Evolutionary conservation across 768 basidiomycete genomes (phyloP), one percentile per base, ranked within the genome.

Genomic region (Phlegmacium glaucopus): DNA sequence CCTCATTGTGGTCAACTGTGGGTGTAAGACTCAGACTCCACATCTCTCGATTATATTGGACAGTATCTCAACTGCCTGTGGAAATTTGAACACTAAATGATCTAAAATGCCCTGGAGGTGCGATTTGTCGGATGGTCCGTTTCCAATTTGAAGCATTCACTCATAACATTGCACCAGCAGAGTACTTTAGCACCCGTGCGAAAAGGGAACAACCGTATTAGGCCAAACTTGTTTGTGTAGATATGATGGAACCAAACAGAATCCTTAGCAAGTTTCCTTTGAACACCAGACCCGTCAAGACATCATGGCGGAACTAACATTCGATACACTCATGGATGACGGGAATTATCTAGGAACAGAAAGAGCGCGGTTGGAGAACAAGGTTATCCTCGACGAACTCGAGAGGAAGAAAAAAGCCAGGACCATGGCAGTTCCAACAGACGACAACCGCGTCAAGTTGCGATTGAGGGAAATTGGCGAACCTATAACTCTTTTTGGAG

Each of bases 371-470:
- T 63, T 83, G 43, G 89, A 90, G 65, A 91, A 93, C 72, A 84
- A 87, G 60, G 86, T 87, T 54, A 82, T 98, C 44, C 76, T 98
- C 39, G 90, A 92, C 61, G 94, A 96, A 67, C 82, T 99, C n/a
- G 96, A 99, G 63, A 80, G 94, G 55, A 96, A 95, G 78, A 96
- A 96, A 76, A 87, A 92, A 59, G 88, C 94, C 10, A 79, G 96
- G 53, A 85, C 77, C 50, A 80, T 97, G 70, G 96, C 94, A 6
- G 93, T 98, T 9, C 96, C 96, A 7, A 99, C 96, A 6, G 95
- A 98, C 67, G 96, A 98, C 67, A 87, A 82, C 60, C 85, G 88
- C 55, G 96, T 99, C 59, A 88, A 87, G 62, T 83, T 86, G 32
- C 77, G 90, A 48, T 75, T 99, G 49, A 77, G 96, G 47, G 92